Conservation (phyloP, 805 yeast species). For the Wickerhamomyces subpelliculosus region DNA sequence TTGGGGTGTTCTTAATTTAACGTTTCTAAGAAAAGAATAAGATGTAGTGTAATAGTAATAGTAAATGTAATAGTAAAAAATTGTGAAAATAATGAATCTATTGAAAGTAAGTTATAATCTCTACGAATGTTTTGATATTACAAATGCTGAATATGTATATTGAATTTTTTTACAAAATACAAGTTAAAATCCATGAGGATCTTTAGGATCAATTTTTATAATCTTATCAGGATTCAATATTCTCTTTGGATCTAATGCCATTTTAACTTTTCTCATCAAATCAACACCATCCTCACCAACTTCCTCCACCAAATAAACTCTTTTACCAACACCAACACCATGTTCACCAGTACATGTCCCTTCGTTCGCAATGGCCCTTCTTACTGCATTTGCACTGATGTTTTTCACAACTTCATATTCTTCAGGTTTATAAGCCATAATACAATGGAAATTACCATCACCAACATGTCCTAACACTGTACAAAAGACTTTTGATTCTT, state of each 20-base stretch:
- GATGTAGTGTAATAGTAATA: neutral
- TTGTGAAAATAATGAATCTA: too few species aligned
- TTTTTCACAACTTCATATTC: slow-evolving; percentile 37
- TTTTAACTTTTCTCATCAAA: slow-evolving; percentile 61
- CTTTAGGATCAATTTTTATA: slow-evolving; percentile 50
- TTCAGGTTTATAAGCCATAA: slow-evolving; percentile 48
- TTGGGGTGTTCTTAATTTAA: slow-evolving; percentile 1
- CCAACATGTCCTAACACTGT: slow-evolving; percentile 73
- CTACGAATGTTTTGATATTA: too few species aligned
- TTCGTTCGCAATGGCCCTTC: slow-evolving; percentile 54
- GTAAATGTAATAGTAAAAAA: too few species aligned
- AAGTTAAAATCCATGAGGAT: neutral
- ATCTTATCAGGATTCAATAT: slow-evolving; percentile 72
- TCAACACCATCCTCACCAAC: slow-evolving; percentile 58
- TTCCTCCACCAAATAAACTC: slow-evolving; percentile 50
- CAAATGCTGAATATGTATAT: neutral
- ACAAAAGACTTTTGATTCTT: slow-evolving; percentile 38
- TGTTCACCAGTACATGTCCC: slow-evolving; percentile 84
- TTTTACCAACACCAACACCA: slow-evolving; percentile 71
- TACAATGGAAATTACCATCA: slow-evolving; percentile 69
- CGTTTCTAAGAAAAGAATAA: neutral
- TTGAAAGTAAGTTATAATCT: too few species aligned
- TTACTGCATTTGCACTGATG: slow-evolving; percentile 51
- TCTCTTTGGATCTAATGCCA: slow-evolving; percentile 63
- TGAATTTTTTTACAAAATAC: neutral